Conservation (phyloP, 1,139 yeast genomes). For the Candida anutae region DNA sequence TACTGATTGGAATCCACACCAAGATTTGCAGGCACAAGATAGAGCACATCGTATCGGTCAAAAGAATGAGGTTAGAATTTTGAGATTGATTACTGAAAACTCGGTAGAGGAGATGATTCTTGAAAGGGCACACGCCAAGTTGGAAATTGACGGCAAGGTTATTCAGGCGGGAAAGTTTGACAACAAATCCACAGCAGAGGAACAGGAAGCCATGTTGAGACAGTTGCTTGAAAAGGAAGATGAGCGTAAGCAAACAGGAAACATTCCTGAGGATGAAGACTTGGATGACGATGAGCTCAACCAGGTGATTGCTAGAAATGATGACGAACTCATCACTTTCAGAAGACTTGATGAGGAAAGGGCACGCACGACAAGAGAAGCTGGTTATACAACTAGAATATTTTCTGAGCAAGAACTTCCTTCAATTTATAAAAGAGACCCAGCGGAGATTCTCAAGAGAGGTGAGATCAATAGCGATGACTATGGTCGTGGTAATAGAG, state of each 20-base stretch:
- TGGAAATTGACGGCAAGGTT: slow-evolving; percentile 82
- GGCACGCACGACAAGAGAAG: slow-evolving; percentile 29
- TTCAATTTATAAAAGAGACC: slow-evolving; percentile 44
- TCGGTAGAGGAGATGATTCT: slow-evolving; percentile 79
- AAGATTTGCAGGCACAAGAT: slow-evolving; percentile 86
- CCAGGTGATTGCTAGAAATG: slow-evolving; percentile 63
- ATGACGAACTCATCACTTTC: slow-evolving; percentile 48
- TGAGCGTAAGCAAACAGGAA: slow-evolving; percentile 37
- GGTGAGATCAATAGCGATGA: slow-evolving; percentile 32
- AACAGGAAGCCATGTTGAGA: slow-evolving; percentile 70
- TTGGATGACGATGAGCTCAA: slow-evolving; percentile 68
- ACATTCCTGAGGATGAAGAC: slow-evolving; percentile 44
- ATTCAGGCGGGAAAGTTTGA: slow-evolving; percentile 86
- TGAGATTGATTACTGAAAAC: slow-evolving; percentile 71
- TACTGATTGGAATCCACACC: slow-evolving; percentile 91
- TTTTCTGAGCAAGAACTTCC: slow-evolving; percentile 61
- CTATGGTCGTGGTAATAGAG: slow-evolving; percentile 58
- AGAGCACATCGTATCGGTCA: slow-evolving; percentile 90
- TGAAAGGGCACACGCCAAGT: slow-evolving; percentile 74
- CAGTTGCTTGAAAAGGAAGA: slow-evolving; percentile 69
- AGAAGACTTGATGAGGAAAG: slow-evolving; percentile 52
- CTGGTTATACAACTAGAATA: slow-evolving; percentile 43
- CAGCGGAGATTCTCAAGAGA: slow-evolving; percentile 42
- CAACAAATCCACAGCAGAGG: slow-evolving; percentile 75
- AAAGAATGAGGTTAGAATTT: slow-evolving; percentile 75